A percentile compares a stretch with the other conserved stretches of the same genome.
These are phyloP conservation scores for Exutisphaerella laricina DNA, from an alignment of 2,329 filamentous ascomycete species.

Conservation along the genomic window DNA sequence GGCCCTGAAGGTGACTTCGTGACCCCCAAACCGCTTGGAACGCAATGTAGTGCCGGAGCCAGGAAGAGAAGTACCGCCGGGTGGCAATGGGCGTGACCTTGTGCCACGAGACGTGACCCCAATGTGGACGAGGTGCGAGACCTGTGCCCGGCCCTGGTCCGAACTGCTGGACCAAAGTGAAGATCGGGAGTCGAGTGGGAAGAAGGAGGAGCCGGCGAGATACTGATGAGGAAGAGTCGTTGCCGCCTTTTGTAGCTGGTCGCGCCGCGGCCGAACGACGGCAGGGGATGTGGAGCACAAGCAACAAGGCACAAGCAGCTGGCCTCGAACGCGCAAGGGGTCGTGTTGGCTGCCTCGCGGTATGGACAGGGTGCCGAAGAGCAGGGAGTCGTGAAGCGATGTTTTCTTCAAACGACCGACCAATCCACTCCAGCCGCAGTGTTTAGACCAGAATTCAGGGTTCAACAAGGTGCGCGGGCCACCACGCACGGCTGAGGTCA, in stretches of 20 bases:
- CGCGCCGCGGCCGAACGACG: no score
- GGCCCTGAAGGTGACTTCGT: no score
- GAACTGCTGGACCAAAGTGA: neutral
- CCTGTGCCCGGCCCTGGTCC: neutral
- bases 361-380: constrained; percentile 4
- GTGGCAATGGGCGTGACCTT: no score
- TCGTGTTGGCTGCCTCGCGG: constrained; percentile 3
- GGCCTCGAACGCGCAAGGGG: neutral
- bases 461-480: no score
- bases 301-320: constrained; percentile 4
- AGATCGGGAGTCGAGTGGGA: neutral
- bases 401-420: constrained; percentile 4
- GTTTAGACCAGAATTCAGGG: neutral
- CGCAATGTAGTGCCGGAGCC: neutral
- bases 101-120: no score
- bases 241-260: no score
- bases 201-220: neutral
- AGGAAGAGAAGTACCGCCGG: neutral
- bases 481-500: no score
- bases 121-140: neutral
- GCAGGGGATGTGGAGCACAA: no score
- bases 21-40: no score
- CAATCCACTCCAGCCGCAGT: constrained; percentile 1
- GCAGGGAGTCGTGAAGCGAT: neutral
- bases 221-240: no score